Conservation (phyloP, 306 rosid genomes). For the Luffa aegyptiaca region DNA sequence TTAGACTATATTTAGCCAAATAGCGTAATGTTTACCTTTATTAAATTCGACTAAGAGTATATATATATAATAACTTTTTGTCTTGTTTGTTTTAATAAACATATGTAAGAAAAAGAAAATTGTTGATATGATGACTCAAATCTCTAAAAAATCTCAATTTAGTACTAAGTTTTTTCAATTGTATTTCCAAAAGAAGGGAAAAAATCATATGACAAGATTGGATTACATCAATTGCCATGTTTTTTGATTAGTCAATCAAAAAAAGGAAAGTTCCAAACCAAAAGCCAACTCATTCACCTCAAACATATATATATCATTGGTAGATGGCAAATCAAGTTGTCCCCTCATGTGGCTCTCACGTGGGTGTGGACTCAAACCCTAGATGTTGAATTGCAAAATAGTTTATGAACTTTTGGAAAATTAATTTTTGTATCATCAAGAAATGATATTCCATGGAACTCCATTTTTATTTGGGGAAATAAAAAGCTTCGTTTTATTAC, state of each 20-base stretch:
- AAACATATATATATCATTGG: neutral
- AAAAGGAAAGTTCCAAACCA: neutral
- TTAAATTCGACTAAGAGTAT: no score
- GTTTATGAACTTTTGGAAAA: no score
- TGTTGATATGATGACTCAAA: neutral
- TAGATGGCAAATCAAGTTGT: neutral
- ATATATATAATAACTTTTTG: no score
- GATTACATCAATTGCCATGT: neutral
- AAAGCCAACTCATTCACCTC: neutral
- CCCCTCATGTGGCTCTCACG: neutral
- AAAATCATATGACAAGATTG: neutral
- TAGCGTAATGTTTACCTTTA: no score
- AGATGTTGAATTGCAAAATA: no score
- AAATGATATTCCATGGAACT: no score
- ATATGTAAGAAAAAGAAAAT: neutral
- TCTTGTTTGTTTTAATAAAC: neutral
- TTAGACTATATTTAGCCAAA: no score
- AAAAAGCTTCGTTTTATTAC: no score
- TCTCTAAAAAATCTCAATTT: neutral
- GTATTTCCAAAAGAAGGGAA: neutral
- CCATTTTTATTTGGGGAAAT: no score
- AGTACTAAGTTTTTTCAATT: neutral
- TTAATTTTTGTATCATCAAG: no score
- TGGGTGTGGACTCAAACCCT: neutral
- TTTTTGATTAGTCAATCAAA: neutral